phyloP scores from a whole-genome alignment of 352 stramenopile genomes.

The Phytophthora pseudosyringae region DNA sequence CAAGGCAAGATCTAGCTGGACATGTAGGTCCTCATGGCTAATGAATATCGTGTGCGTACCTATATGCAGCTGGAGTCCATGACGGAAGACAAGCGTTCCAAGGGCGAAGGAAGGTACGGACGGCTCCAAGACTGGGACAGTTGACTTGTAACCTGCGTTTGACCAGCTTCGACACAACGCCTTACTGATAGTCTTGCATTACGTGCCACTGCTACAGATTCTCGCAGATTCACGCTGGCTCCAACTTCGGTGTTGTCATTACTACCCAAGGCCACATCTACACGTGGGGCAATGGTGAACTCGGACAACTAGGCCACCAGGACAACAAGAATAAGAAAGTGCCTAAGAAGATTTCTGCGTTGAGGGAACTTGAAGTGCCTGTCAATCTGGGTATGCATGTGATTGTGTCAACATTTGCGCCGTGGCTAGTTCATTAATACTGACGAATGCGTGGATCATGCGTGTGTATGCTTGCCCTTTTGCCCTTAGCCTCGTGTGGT shows the following conservation, averaged over 20 bases:
- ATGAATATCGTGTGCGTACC: slow-evolving; percentile 14
- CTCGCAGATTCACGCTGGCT: slow-evolving; percentile 55
- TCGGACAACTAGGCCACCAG: slow-evolving; percentile 81
- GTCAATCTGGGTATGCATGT: slow-evolving; percentile 56
- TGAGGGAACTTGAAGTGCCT: slow-evolving; percentile 79
- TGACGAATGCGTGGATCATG: slow-evolving; percentile 14
- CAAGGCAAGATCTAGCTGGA: not conserved
- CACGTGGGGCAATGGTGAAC: slow-evolving; percentile 81
- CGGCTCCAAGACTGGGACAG: not conserved
- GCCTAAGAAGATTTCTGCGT: slow-evolving; percentile 85
- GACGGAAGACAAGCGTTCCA: slow-evolving; percentile 78
- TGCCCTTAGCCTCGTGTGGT: slow-evolving; percentile 52
- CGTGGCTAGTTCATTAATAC: slow-evolving; percentile 6
- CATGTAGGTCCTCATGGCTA: slow-evolving; percentile 9
- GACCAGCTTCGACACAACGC: not conserved
- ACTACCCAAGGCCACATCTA: slow-evolving; percentile 76
- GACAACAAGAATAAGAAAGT: slow-evolving; percentile 89
- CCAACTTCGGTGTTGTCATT: slow-evolving; percentile 64
- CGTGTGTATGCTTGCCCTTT: slow-evolving; percentile 11
- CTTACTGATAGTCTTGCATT: not conserved
- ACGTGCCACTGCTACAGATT: slow-evolving; percentile 44
- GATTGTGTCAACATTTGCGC: slow-evolving; percentile 1
- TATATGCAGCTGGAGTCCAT: slow-evolving; percentile 63
- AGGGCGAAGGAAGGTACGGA: slow-evolving; percentile 68
- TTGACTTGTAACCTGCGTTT: not conserved